phyloP scores from a whole-genome alignment of 1,284 basidiomycete genomes.

The Phenoliferia sp. region DNA sequence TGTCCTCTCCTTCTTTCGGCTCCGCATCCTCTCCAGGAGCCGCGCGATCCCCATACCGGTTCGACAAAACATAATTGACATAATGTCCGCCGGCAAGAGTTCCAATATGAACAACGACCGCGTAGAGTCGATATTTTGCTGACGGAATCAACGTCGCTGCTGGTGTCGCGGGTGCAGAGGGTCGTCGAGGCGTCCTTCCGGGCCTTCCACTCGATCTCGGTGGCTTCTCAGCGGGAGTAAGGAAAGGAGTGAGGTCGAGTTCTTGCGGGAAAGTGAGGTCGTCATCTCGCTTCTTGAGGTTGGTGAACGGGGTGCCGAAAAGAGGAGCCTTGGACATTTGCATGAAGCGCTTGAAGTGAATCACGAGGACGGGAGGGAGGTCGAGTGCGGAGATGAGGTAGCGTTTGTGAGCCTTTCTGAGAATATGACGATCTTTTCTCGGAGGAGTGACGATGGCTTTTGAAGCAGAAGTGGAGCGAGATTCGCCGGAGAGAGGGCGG shows the following conservation, averaged over 20 bases:
- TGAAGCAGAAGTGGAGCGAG: conserved; percentile 1
- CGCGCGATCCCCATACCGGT: conserved; percentile 20
- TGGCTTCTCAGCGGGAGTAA: conserved; percentile 56
- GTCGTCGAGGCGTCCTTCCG: conserved; percentile 38
- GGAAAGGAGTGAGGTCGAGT: conserved; percentile 76
- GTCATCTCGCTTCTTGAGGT: conserved; percentile 80
- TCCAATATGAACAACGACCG: conserved; percentile 85
- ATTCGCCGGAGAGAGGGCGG: neutral
- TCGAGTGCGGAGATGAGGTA: conserved; percentile 75
- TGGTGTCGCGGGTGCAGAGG: conserved; percentile 43
- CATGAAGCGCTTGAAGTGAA: conserved; percentile 91
- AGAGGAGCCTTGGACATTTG: conserved; percentile 54
- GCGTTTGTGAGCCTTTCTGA: conserved; percentile 82
- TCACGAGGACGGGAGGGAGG: conserved; percentile 74
- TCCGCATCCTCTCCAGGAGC: neutral
- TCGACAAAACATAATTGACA: conserved; percentile 22
- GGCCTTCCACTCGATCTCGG: conserved; percentile 37
- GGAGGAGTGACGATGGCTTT: conserved; percentile 11
- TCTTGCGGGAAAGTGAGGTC: conserved; percentile 80
- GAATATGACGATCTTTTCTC: conserved; percentile 48
- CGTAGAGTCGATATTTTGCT: conserved; percentile 44
- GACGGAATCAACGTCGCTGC: conserved; percentile 37
- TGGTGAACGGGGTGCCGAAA: conserved; percentile 47
- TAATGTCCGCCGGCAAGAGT: conserved; percentile 68
- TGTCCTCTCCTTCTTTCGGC: conserved; percentile 30